phyloP scores from a whole-genome alignment of 2,329 filamentous ascomycete genomes.

The Cordyceps cateniannulata region DNA sequence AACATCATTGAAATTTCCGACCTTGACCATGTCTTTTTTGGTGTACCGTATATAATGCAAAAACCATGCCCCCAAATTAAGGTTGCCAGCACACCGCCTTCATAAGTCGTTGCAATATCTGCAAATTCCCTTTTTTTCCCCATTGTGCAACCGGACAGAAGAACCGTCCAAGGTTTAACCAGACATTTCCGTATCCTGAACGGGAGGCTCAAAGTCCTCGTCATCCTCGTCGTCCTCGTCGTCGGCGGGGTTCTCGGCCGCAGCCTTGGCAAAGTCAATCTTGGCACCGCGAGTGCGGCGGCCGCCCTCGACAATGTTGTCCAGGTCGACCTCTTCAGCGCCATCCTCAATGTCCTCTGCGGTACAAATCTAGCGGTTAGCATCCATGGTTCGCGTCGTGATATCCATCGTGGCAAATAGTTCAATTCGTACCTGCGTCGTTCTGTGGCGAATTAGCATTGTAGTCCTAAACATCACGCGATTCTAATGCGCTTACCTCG shows the following conservation, averaged over 20 bases:
- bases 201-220: constrained; percentile 58
- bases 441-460: constrained; percentile 20
- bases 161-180: constrained; percentile 21
- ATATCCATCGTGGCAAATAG: background rate
- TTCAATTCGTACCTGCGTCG: constrained; percentile 21
- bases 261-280: constrained; percentile 91
- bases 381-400: background rate
- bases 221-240: constrained; percentile 77
- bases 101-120: background rate
- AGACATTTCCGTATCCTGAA: constrained; percentile 63
- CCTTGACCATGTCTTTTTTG: background rate
- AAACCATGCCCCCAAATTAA: background rate
- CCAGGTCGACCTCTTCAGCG: constrained; percentile 83
- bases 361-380: constrained; percentile 8
- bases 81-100: background rate
- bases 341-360: constrained; percentile 63
- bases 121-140: background rate
- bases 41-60: constrained; percentile 1
- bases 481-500: constrained; percentile 20
- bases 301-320: constrained; percentile 75
- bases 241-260: constrained; percentile 66
- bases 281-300: constrained; percentile 84
- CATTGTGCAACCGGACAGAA: background rate
- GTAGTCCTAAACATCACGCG: background rate
- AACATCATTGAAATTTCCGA: background rate